phyloP scores from a whole-genome alignment of 305 asterid genomes.

The Nicotiana rustica region DNA sequence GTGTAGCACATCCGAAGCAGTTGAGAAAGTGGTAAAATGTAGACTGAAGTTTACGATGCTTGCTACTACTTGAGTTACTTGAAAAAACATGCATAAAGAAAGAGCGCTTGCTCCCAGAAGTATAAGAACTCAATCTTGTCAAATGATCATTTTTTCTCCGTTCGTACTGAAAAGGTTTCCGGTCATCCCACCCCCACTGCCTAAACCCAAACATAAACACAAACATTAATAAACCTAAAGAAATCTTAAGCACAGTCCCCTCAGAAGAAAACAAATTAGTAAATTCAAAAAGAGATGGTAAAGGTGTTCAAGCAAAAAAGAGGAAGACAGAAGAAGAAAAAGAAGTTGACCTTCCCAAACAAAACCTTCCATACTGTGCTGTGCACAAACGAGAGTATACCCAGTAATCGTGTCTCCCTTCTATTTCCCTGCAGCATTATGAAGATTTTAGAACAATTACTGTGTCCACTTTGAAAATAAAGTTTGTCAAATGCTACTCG shows the following conservation, averaged over 20 bases:
- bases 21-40: background rate
- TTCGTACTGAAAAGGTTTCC: background rate
- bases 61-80: slow-evolving; percentile 5
- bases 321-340: slow-evolving; percentile 19
- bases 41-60: background rate
- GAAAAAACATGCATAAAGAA: background rate
- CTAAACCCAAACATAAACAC: background rate
- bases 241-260: background rate
- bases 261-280: background rate
- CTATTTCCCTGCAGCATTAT: slow-evolving; percentile 76
- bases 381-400: slow-evolving; percentile 93
- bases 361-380: slow-evolving; percentile 95
- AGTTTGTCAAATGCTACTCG: background rate
- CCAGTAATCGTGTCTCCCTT: slow-evolving; percentile 90
- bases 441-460: slow-evolving; percentile 31
- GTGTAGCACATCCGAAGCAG: background rate
- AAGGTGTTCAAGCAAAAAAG: background rate
- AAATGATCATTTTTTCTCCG: background rate
- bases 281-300: background rate
- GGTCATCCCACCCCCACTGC: background rate
- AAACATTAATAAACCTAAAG: background rate
- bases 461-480: background rate
- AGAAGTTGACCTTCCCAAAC: slow-evolving; percentile 68
- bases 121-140: background rate
- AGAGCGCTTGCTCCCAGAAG: slow-evolving; percentile 1